A percentile compares a stretch with the other conserved stretches of the same genome.
These are phyloP conservation scores for Magnolia sinica DNA, from an alignment of 164 flowering plant species.

Conservation along the genomic window DNA sequence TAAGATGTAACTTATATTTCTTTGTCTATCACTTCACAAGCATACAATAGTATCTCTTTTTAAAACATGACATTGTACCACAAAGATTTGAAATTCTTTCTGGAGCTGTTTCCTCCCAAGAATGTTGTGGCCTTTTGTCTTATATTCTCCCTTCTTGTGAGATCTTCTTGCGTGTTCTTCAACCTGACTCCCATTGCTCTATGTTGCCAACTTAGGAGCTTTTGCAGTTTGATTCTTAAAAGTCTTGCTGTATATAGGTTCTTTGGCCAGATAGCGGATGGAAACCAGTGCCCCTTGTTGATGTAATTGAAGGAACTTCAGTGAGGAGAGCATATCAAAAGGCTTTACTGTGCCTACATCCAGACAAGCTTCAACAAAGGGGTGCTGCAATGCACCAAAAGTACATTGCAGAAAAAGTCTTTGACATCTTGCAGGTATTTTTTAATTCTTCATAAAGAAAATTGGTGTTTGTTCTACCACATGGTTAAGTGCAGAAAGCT, in stretches of 20 bases:
- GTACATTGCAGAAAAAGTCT: constrained; percentile 79
- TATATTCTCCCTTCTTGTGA: background rate
- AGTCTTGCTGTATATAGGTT: constrained; percentile 40
- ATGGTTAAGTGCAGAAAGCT: background rate
- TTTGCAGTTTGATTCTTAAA: background rate
- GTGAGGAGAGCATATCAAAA: constrained; percentile 86
- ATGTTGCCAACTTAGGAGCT: no score
- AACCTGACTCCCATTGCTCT: background rate
- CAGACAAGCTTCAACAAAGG: constrained; percentile 92
- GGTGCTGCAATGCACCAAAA: constrained; percentile 70
- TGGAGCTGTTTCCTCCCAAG: background rate
- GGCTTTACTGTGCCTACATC: constrained; percentile 81
- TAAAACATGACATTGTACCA: background rate
- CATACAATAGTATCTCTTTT: background rate
- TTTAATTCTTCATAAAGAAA: background rate
- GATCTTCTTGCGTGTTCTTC: background rate
- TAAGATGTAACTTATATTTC: background rate
- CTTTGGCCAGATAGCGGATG: constrained; percentile 93
- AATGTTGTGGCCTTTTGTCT: background rate
- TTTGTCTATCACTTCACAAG: background rate
- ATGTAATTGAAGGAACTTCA: constrained; percentile 72
- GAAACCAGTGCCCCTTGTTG: constrained; percentile 84
- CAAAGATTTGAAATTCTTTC: background rate
- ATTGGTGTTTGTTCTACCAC: background rate
- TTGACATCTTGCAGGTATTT: constrained; percentile 82